These are phyloP conservation scores for Corylus avellana DNA, from an alignment of 306 rosid genomes.

Conservation along the genomic window DNA sequence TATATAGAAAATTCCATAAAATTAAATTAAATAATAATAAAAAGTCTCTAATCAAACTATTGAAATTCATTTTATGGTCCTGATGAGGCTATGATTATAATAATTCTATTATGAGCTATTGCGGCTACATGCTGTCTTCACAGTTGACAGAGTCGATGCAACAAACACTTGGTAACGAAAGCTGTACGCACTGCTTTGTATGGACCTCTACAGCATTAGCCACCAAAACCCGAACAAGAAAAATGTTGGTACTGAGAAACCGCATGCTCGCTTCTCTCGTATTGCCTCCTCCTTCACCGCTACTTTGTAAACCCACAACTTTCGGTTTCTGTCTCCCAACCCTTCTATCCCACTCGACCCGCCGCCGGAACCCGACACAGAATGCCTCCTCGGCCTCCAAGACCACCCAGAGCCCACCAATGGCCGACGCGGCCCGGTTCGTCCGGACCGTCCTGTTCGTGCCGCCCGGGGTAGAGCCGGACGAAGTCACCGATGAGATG, in stretches of 20 bases:
- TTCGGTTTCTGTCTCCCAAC: slow-evolving; percentile 34
- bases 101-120: too few species aligned
- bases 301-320: slow-evolving; percentile 12
- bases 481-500: slow-evolving; percentile 60
- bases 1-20: too few species aligned
- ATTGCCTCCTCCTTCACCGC: slow-evolving; percentile 24
- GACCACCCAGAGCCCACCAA: slow-evolving; percentile 25
- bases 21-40: too few species aligned
- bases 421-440: slow-evolving; percentile 35
- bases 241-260: slow-evolving; percentile 43
- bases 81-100: too few species aligned
- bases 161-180: too few species aligned
- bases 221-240: slow-evolving; percentile 1
- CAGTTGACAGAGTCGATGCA: too few species aligned
- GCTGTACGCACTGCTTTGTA: too few species aligned
- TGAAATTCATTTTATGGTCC: too few species aligned
- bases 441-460: slow-evolving; percentile 53
- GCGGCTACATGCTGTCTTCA: too few species aligned
- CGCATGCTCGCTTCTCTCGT: slow-evolving; percentile 35
- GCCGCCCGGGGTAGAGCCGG: slow-evolving; percentile 71
- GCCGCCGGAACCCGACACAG: slow-evolving; percentile 22
- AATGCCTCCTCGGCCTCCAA: slow-evolving; percentile 40
- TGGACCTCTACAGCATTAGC: neutral
- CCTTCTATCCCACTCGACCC: slow-evolving; percentile 36
- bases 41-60: too few species aligned